Conservation (phyloP, 768 basidiomycete genomes). For the Mycena sanguinolenta region DNA sequence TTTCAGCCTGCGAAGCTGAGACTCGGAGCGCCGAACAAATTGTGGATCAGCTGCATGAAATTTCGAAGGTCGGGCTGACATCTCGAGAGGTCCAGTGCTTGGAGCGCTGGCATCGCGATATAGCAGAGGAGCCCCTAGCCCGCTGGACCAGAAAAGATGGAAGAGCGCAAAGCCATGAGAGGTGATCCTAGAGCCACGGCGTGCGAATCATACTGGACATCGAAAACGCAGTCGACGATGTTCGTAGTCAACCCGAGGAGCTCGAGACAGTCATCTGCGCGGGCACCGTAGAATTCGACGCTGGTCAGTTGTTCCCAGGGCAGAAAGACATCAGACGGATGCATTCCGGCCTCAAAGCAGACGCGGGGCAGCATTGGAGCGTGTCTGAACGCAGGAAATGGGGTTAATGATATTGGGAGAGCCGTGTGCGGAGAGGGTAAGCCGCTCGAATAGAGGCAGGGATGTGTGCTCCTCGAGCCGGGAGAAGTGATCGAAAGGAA, state of each 20-base stretch:
- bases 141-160: conserved; percentile 25
- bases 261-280: conserved; percentile 21
- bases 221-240: conserved; percentile 10
- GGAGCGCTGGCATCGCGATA: conserved; percentile 15
- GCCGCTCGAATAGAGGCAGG: conserved; percentile 17
- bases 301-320: conserved; percentile 22
- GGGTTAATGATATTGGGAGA: conserved; percentile 27
- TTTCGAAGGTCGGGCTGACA: not conserved
- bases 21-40: conserved; percentile 6
- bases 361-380: conserved; percentile 16
- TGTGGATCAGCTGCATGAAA: not conserved
- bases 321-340: conserved; percentile 18
- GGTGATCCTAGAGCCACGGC: conserved; percentile 5
- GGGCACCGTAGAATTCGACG: conserved; percentile 22
- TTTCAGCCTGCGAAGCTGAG: conserved; percentile 6
- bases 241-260: conserved; percentile 7
- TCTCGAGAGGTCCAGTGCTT: conserved; percentile 17
- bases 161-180: conserved; percentile 7
- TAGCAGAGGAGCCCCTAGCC: conserved; percentile 21
- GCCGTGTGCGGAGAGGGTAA: conserved; percentile 19
- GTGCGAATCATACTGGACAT: conserved; percentile 22
- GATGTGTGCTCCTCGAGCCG: conserved; percentile 2
- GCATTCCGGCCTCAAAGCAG: conserved; percentile 22
- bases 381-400: conserved; percentile 21
- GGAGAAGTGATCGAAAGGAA: conserved; percentile 22